Evolutionary conservation across 179 eudicot species (phyloP).

Genomic region (Kewa caespitosa): DNA sequence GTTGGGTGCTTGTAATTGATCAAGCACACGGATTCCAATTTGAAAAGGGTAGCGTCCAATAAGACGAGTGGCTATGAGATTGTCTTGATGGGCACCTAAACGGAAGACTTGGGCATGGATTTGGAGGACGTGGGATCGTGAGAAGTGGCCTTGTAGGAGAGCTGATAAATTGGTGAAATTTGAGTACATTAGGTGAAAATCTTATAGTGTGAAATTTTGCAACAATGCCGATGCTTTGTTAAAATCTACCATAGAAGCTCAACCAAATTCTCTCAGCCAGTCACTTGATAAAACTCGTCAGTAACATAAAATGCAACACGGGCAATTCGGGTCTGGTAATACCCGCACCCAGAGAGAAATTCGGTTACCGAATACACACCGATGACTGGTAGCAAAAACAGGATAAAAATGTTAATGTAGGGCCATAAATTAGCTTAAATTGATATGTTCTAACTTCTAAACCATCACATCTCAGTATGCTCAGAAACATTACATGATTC

Average conservation of each 20-base stretch:
- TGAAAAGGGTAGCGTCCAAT: slow-evolving; percentile 67
- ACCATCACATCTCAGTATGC: not conserved
- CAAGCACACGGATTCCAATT: slow-evolving; percentile 40
- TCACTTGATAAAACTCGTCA: not conserved
- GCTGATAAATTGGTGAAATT: slow-evolving; percentile 33
- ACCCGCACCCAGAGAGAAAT: not conserved
- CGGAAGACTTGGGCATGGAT: slow-evolving; percentile 56
- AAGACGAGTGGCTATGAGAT: slow-evolving; percentile 78
- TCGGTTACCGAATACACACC: not conserved
- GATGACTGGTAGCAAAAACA: not conserved
- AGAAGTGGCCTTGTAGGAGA: slow-evolving; percentile 50
- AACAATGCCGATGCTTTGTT: not conserved
- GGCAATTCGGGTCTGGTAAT: not conserved
- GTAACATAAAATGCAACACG: not conserved
- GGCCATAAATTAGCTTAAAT: too few species aligned
- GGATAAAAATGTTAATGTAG: not conserved
- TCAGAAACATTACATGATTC: not conserved
- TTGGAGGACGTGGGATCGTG: slow-evolving; percentile 55
- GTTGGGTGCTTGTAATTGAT: slow-evolving; percentile 47
- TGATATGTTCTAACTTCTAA: not conserved
- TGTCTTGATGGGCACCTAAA: slow-evolving; percentile 58
- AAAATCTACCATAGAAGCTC: not conserved
- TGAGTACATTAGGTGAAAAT: slow-evolving; percentile 19
- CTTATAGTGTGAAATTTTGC: not conserved
- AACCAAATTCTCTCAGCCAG: not conserved